Base-by-base conservation (phyloP, 116 monocot species). In the Trichopus zeylanicus region DNA sequence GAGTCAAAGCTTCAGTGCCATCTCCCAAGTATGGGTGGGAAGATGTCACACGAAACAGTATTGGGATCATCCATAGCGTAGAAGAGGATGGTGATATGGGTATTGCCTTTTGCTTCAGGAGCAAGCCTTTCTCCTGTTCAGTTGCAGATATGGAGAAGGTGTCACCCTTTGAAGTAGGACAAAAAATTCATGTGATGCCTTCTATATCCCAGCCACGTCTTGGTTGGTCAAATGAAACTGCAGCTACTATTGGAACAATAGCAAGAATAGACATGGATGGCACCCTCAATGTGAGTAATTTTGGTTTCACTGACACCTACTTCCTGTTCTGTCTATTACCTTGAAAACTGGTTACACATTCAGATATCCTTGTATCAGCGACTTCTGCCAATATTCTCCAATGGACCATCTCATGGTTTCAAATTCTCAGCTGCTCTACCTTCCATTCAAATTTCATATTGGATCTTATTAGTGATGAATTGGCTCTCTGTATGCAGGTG, bases 1-100 rank as follows among this genome's bases (percentile, higher is more conserved):
- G 82, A 67, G 91, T 87, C 25, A 97, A 97, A 78, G 70, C 91
- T 56, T 79, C 91, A 35, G 87, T 87, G 8, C 84, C 97, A 38
- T 91, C 97, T 11, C 97, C 97, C 26, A 97, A 97, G 71, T 97
- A 91, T 60, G 97, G 97, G 55, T 97, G 97, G 97, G 97, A 97
- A 57, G 97, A 97, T 87, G 97, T 97, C 5, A 77, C 77, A 11
- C 70, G 87, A 33, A 79, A 70, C 63, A 91, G 97, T 68, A 85
- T 97, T 54, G 97, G 97, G 25, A 75, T 97, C 60, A 67, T 97
- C 53, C 97, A 94, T 64, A 86, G 83, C 63, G 64, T 94, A 64
- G 86, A 94, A 75, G 86, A 94, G 57, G 86, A 83, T 52, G 94
- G 94, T 28, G 86, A 94, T 56, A 73, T 86, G 78, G 83, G 94